Base-by-base conservation (phyloP, 176 grass and related monocot genomes). In the Bromus sterilis region DNA sequence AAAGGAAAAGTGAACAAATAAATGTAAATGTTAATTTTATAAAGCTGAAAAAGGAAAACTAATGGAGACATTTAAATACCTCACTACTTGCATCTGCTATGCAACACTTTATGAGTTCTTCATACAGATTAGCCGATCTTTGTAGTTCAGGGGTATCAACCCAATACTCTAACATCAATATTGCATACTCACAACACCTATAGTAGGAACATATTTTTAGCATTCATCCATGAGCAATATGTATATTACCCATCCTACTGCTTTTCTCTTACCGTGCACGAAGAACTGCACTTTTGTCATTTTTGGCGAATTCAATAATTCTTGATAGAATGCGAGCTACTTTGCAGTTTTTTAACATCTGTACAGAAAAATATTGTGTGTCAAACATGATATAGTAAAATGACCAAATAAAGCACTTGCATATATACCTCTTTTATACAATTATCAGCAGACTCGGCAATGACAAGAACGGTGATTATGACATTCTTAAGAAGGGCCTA, bases 61-160 rank as follows among this genome's bases (percentile, higher is more conserved):
- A 66, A 60, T 40, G 49, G 40, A 43, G 44, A 7, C 26, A 39
- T 46, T 80, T 44, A 86, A 83, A 74, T 93, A 98, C 95, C 95
- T 98, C 95, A 72, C 43, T 87, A 61, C 86, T 93, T 44, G 92
- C 90, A 89, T 98, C 95, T 79, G 56, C 81, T 83, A 98, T 91
- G 41, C 92, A 93, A 30, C 92, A 93, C 81, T 90, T 98, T 77
- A 98, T 98, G 44, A 98, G 76, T 49, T 94, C 89, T 93, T 98
- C 92, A 76, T 89, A 98, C 25, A 89, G 51, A 78, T 93, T 79
- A 78, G 81, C 80, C 79, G 92, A 94, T 74, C 83, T 87, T 71
- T 91, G 95, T 78, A 98, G 90, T 91, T 98, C 95, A 10, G 90
- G 88, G 76, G 95, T 90, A 91, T 98, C 95, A 83, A 83, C 95